These are phyloP conservation scores for Cladophialophora bantiana DNA, from an alignment of 2,329 filamentous ascomycete species.

Conservation along the genomic window DNA sequence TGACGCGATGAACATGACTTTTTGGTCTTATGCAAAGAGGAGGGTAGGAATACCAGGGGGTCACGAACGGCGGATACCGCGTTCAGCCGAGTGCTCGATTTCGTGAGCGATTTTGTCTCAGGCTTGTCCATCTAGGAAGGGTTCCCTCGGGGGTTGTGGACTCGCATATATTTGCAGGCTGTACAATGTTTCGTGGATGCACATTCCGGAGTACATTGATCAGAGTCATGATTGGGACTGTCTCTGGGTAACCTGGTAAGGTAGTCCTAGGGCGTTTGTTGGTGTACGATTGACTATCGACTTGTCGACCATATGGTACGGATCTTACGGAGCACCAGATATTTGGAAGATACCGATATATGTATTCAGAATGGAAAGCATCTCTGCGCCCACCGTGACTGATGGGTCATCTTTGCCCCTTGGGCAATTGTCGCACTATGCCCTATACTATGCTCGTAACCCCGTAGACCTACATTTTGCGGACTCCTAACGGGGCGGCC, in stretches of 20 bases:
- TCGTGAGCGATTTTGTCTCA: background rate
- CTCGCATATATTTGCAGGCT: conserved; percentile 6
- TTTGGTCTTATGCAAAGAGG: conserved; percentile 4
- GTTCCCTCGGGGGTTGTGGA: background rate
- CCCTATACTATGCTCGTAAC: no score
- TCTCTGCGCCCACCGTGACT: no score
- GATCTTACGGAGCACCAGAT: no score
- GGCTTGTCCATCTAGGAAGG: background rate
- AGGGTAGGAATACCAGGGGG: background rate
- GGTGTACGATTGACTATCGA: background rate
- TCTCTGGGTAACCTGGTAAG: background rate
- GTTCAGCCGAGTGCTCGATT: background rate
- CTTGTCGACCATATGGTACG: no score
- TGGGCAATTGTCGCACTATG: no score
- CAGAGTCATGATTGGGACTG: background rate
- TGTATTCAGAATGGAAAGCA: no score
- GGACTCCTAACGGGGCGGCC: no score
- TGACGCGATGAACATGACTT: conserved; percentile 22
- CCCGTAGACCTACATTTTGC: no score
- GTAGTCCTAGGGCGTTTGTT: background rate
- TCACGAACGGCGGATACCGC: background rate
- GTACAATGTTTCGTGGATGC: conserved; percentile 6
- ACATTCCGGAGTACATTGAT: conserved; percentile 4
- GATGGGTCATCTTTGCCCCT: no score
- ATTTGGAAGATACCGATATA: no score